These are phyloP conservation scores for Aspergillus ibericus DNA, from an alignment of 2,329 filamentous ascomycete genomes.

Conservation along the genomic window DNA sequence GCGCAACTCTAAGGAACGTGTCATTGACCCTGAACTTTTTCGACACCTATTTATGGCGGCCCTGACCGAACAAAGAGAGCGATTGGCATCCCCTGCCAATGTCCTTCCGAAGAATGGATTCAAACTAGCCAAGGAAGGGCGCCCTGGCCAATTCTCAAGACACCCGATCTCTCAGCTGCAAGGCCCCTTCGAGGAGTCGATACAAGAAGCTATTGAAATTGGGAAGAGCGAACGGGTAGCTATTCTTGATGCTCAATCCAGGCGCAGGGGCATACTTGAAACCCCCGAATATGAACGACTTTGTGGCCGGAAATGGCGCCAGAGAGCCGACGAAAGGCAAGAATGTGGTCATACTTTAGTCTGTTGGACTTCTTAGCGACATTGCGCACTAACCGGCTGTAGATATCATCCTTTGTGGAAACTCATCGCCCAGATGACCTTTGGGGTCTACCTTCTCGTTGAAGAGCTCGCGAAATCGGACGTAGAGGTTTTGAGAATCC, in stretches of 20 bases:
- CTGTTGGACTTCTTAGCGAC: neutral
- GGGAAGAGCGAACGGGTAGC: slow-evolving; percentile 30
- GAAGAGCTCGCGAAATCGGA: slow-evolving; percentile 86
- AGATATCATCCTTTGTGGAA: slow-evolving; percentile 86
- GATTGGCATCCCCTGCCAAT: slow-evolving; percentile 6
- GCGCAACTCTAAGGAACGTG: neutral
- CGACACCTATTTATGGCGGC: slow-evolving; percentile 9
- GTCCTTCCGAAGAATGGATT: slow-evolving; percentile 2
- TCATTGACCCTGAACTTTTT: neutral
- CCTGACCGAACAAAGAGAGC: neutral
- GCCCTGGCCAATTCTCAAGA: slow-evolving; percentile 25
- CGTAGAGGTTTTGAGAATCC: slow-evolving; percentile 79
- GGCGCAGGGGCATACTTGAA: slow-evolving; percentile 68
- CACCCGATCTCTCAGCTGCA: slow-evolving; percentile 47
- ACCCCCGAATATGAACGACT: slow-evolving; percentile 67
- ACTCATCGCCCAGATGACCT: slow-evolving; percentile 86
- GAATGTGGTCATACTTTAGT: neutral
- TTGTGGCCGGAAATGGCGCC: slow-evolving; percentile 73
- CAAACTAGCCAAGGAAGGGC: slow-evolving; percentile 4
- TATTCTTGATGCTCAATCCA: slow-evolving; percentile 43
- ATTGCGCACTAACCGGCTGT: slow-evolving; percentile 13
- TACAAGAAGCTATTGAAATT: slow-evolving; percentile 37
- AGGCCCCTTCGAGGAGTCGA: slow-evolving; percentile 49
- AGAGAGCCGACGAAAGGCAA: slow-evolving; percentile 64
- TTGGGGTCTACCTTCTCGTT: slow-evolving; percentile 85